Conservation (phyloP, 2,329 filamentous ascomycete species). For the Fusarium concolor region DNA sequence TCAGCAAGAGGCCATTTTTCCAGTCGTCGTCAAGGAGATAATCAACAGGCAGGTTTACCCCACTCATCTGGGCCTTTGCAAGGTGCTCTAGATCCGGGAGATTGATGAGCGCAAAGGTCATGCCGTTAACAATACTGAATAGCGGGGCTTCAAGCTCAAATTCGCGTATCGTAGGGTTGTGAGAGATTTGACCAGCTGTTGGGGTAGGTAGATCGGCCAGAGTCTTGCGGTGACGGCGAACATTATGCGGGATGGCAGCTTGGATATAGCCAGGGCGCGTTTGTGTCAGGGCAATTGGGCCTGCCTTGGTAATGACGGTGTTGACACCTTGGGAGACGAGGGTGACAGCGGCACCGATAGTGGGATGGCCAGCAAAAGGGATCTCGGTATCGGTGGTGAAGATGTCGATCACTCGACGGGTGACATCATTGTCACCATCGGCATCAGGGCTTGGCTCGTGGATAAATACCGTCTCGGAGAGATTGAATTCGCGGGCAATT, state of each 20-base stretch:
- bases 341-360: slow-evolving; percentile 66
- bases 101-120: slow-evolving; percentile 76
- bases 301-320: slow-evolving; percentile 66
- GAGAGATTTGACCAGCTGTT: slow-evolving; percentile 45
- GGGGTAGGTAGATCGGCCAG: slow-evolving; percentile 50
- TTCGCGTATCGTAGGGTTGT: slow-evolving; percentile 46
- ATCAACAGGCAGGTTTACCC: slow-evolving; percentile 49
- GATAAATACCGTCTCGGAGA: slow-evolving; percentile 73
- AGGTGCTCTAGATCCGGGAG: slow-evolving; percentile 71
- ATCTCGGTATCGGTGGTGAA: slow-evolving; percentile 67
- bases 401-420: slow-evolving; percentile 64
- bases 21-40: slow-evolving; percentile 66
- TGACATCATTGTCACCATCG: slow-evolving; percentile 47
- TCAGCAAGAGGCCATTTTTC: slow-evolving; percentile 63
- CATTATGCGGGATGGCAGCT: slow-evolving; percentile 74
- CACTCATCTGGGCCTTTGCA: slow-evolving; percentile 51
- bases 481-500: slow-evolving; percentile 72
- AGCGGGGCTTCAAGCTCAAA: slow-evolving; percentile 59
- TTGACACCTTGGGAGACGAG: slow-evolving; percentile 56
- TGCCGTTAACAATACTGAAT: slow-evolving; percentile 76
- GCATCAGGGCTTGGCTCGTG: slow-evolving; percentile 57
- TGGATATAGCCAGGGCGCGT: slow-evolving; percentile 60
- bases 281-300: slow-evolving; percentile 61
- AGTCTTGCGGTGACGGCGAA: slow-evolving; percentile 67
- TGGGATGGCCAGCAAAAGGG: slow-evolving; percentile 72